These are phyloP conservation scores for Oryza meyeriana DNA, from an alignment of 176 grass and related monocot species.

Conservation along the genomic window DNA sequence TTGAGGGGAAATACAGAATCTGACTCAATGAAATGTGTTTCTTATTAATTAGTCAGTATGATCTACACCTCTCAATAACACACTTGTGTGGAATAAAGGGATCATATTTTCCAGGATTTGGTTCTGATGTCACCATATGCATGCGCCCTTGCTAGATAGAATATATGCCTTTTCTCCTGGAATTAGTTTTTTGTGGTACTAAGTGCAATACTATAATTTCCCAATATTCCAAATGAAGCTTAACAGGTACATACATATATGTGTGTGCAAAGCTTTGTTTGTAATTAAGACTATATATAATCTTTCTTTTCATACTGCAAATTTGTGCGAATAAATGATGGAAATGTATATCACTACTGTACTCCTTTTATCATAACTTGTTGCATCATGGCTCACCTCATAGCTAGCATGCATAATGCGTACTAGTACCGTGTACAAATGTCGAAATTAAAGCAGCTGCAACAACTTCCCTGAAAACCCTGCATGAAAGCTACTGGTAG, in stretches of 20 bases:
- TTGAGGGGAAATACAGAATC: background rate
- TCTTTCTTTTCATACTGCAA: background rate
- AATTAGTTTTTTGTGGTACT: background rate
- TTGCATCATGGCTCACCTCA: too few relatives aligned
- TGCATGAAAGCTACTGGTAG: background rate
- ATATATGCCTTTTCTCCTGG: background rate
- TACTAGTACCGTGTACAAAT: background rate
- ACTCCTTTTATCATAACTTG: too few relatives aligned
- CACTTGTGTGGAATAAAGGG: background rate
- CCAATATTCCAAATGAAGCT: too few relatives aligned
- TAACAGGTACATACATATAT: too few relatives aligned
- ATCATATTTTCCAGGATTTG: conserved; percentile 4
- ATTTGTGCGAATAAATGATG: background rate
- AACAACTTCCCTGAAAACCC: background rate
- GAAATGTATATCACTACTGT: background rate
- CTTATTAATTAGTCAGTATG: background rate
- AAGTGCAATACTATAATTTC: background rate
- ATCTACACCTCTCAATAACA: background rate
- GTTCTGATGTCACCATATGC: conserved; percentile 17
- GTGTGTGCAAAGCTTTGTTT: too few relatives aligned
- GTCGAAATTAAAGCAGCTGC: background rate
- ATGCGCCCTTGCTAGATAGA: background rate
- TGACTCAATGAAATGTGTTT: background rate
- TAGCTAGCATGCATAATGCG: background rate
- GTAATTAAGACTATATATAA: background rate